Evolutionary conservation across 192 early-diverging fungal species (phyloP).

Genomic region (Backusella morwellensis): DNA sequence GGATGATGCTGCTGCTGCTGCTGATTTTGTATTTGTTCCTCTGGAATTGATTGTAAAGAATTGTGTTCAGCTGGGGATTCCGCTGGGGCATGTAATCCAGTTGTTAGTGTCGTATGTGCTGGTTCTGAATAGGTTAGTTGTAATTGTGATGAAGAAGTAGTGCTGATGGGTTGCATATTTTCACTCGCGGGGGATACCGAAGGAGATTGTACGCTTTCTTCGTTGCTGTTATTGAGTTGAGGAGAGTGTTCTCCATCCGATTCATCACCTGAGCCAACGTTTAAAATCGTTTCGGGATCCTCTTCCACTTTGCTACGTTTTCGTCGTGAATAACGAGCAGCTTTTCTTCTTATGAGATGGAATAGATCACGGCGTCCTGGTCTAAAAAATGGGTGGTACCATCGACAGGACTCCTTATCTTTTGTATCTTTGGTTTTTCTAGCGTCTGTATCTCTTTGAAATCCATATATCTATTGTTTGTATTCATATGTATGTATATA

Average conservation of each 20-base stretch:
- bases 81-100: neutral
- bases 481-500: neutral
- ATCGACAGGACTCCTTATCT: constrained; percentile 43
- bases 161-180: neutral
- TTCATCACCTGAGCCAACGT: constrained; percentile 16
- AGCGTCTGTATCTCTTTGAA: constrained; percentile 48
- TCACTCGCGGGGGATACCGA: neutral
- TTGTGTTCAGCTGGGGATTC: neutral
- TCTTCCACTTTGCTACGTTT: constrained; percentile 12
- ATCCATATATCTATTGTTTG: constrained; percentile 44
- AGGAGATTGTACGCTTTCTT: neutral
- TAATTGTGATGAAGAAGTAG: constrained; percentile 8
- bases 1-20: constrained; percentile 4
- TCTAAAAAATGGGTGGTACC: constrained; percentile 45
- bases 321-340: constrained; percentile 22
- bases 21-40: neutral
- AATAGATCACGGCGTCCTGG: constrained; percentile 41
- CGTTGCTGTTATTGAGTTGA: neutral
- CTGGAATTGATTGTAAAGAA: neutral
- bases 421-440: constrained; percentile 46
- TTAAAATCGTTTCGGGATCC: constrained; percentile 16
- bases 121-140: constrained; percentile 10
- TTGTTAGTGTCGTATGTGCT: neutral
- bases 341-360: constrained; percentile 39
- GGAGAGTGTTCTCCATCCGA: neutral